Base-by-base conservation (phyloP, 2,329 filamentous ascomycete genomes). In the Ascochyta clinopodiicola region DNA sequence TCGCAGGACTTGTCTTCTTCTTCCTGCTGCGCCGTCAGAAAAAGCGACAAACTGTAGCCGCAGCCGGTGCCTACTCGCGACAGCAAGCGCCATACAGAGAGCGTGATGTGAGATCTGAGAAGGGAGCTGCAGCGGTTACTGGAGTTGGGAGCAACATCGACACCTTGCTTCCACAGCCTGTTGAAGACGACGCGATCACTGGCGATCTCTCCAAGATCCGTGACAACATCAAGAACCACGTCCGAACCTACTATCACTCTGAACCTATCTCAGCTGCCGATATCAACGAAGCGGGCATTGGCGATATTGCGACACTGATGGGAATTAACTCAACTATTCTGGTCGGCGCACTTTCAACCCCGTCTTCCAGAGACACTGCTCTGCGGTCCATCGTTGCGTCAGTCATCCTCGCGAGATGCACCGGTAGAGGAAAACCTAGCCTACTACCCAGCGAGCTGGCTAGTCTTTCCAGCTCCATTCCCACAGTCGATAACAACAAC, bases 181-280 rank as follows among this genome's bases (percentile, higher is more conserved):
- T 47, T 4, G 57, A 64, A 27, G 67, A 70, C 44, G 59, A 62
- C n/a, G 53, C 58, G 0, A 65, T 70, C 34, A 62, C 52, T 2
- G 44, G 47, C 2, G 55, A 62, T n/a, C 36, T 61, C 8, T 67
- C 65, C n/a, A 64, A 54, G 36, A 63, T 70, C 27, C 62, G 64
- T 2, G 63, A 68, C 43, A 61, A 56, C 15, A 66, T 70, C 59
- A 70, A 68, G 31, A 66, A 69, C 40, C 64, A 70, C 31, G 61
- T 62, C 7, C 63, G 58, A 21, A 60, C 43, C 0, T 70, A 61
- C 45, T 70, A 66, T 17, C 59, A 66, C 29, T 47, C 55, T 2
- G 52, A 42, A 2, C 34, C 57, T 0, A 39, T 62, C 9, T 36
- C 45, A 17, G 19, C 37, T 17, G 19, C 22, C 6, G 39, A 48